Evolutionary conservation across 176 grass and related monocot species (phyloP).

Genomic region (Carex kokanica): DNA sequence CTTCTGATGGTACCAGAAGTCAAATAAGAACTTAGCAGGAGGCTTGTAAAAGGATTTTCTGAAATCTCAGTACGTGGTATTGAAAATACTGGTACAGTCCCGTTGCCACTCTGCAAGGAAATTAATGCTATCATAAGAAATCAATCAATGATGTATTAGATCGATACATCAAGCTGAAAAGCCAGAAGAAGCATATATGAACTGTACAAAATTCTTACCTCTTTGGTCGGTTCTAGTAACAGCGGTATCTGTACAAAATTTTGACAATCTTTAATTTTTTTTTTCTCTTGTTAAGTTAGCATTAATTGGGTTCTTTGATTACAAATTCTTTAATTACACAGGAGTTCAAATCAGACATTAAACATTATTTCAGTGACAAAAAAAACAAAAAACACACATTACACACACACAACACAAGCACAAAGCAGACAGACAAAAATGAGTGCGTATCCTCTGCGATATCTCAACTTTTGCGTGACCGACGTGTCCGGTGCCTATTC

Average conservation of each 20-base stretch:
- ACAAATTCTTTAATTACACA: background rate
- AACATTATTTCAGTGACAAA: background rate
- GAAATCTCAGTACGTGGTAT: conserved; percentile 77
- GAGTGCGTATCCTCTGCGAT: background rate
- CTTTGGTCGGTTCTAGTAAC: background rate
- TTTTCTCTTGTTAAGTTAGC: background rate
- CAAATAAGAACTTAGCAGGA: conserved; percentile 73
- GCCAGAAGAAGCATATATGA: background rate
- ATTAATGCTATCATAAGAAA: conserved; percentile 14
- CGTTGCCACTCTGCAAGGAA: conserved; percentile 73
- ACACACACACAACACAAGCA: background rate
- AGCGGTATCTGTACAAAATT: background rate
- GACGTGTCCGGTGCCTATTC: too few relatives aligned
- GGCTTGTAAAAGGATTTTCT: conserved; percentile 97
- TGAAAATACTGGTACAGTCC: conserved; percentile 72
- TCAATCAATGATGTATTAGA: background rate
- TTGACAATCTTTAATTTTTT: background rate
- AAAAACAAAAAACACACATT: background rate
- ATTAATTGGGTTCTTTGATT: background rate
- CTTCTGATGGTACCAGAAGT: conserved; percentile 42
- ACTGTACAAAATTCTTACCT: background rate
- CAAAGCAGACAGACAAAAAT: conserved; percentile 9
- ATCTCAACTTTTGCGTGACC: too few relatives aligned
- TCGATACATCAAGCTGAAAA: background rate
- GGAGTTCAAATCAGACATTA: conserved; percentile 15